Evolutionary conservation across 768 basidiomycete species (phyloP).

Genomic region (Suillus brevipes): DNA sequence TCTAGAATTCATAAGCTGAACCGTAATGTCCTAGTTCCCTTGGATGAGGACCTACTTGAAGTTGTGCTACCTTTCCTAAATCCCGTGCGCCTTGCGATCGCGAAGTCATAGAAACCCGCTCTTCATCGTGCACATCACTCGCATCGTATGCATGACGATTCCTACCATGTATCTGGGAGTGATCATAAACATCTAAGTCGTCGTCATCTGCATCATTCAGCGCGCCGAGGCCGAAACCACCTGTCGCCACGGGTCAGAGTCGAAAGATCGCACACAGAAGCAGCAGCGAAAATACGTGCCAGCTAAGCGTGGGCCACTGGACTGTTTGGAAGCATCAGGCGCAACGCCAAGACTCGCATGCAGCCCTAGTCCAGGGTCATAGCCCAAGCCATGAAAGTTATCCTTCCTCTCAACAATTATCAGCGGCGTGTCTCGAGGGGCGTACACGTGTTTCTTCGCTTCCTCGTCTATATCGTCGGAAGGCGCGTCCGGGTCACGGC

Average conservation of each 20-base stretch:
- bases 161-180: constrained; percentile 34
- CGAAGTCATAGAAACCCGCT: constrained; percentile 45
- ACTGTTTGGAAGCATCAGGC: constrained; percentile 19
- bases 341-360: constrained; percentile 54
- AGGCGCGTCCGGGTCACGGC: constrained; percentile 40
- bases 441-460: constrained; percentile 83
- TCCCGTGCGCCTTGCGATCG: constrained; percentile 17
- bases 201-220: constrained; percentile 95
- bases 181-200: constrained; percentile 83
- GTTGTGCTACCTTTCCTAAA: constrained; percentile 1
- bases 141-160: constrained; percentile 67
- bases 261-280: not conserved
- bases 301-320: constrained; percentile 54
- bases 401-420: constrained; percentile 67
- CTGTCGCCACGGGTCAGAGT: constrained; percentile 36
- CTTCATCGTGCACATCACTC: constrained; percentile 63
- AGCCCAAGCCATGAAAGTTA: constrained; percentile 81
- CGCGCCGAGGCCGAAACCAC: constrained; percentile 87
- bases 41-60: constrained; percentile 9
- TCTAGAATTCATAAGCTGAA: constrained; percentile 26
- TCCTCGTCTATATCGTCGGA: constrained; percentile 69
- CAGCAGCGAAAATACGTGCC: constrained; percentile 38
- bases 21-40: not conserved
- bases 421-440: constrained; percentile 76
- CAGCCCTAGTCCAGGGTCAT: constrained; percentile 62